These are phyloP conservation scores for Neonectria ditissima DNA, from an alignment of 2,329 filamentous ascomycete genomes.

Conservation along the genomic window DNA sequence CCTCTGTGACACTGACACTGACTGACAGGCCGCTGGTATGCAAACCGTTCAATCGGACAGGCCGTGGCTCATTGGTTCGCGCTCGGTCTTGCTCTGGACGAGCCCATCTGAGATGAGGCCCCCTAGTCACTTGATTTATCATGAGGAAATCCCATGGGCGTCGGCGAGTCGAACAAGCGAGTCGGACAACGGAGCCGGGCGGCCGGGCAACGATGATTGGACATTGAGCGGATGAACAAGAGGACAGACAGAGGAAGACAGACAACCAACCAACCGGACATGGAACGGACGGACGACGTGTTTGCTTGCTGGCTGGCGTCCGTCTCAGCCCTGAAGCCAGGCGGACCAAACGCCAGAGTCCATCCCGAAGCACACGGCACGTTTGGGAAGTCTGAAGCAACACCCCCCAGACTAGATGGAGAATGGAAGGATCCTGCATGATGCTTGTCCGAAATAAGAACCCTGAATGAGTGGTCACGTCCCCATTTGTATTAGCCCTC, in stretches of 20 bases:
- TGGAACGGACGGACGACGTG: not conserved
- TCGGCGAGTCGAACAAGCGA: conserved; percentile 8
- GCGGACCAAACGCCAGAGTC: conserved; percentile 21
- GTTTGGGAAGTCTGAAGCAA: conserved; percentile 11
- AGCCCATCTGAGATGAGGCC: conserved; percentile 43
- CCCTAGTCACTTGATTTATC: conserved; percentile 33
- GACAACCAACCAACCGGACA: not conserved
- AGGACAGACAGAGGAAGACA: not conserved
- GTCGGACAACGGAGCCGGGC: conserved; percentile 2
- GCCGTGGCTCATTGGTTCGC: conserved; percentile 15
- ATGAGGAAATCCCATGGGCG: conserved; percentile 12
- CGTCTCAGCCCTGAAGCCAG: conserved; percentile 19
- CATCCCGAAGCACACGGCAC: conserved; percentile 12
- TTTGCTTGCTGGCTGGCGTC: conserved; percentile 1
- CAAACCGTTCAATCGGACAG: conserved; percentile 19
- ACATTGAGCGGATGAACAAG: not conserved
- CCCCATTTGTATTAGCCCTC: conserved; percentile 22
- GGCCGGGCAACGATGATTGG: conserved; percentile 16
- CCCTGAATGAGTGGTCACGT: conserved; percentile 9
- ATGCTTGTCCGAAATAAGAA: conserved; percentile 26
- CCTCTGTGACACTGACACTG: not conserved
- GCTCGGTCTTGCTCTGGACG: conserved; percentile 16
- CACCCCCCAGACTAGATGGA: not conserved
- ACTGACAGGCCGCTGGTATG: conserved; percentile 6
- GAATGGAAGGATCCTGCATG: conserved; percentile 25